Evolutionary conservation across 2,329 filamentous ascomycete genomes (phyloP), one percentile per base, ranked within the genome.

Genomic region (Dendryphion nanum): DNA sequence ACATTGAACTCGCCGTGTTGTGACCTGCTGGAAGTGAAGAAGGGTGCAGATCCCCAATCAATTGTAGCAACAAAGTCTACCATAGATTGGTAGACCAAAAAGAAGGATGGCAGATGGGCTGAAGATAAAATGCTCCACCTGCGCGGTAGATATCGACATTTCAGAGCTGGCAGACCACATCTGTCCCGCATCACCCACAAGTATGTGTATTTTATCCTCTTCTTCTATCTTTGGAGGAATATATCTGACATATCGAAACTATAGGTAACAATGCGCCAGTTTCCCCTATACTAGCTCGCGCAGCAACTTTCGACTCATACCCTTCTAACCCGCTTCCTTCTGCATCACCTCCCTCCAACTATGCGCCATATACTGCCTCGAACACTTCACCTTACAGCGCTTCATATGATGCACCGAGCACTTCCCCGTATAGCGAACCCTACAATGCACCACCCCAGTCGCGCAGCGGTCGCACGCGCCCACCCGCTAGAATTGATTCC

Each of bases 121-220:
- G 6, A 59, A 50, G 26, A 66, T 67, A 44, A 67, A 68, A 50
- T 67, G 65, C 47, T 66, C 63, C 17, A 61, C 55, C 33, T 66
- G 64, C 48, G 57, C 55, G 30, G 53, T 57, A 37, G 80, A 90
- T 55, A 86, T 95, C 42, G 84, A 90, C 59, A 93, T 95, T 51
- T 84, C 85, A 28, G 73, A 83, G 64, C 86, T 95, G 83, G 88
- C 87, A 45, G 88, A 94, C 45, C 89, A 95, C 71, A 64, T 87
- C 44, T 95, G 89, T 65, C 64, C 65, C 31, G 69, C 64, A 41
- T 8, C 23, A 45, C 50, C 59, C 39, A 59, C 69, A 43, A 59
- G 72, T 67, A 69, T 77, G 13, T 12, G n/a, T n/a, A n/a, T n/a
- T n/a, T n/a, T n/a, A n/a, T n/a, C n/a, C n/a, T n/a, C n/a, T n/a